phyloP scores from a whole-genome alignment of 169 alveolate species.

The Eimeria sp. region DNA sequence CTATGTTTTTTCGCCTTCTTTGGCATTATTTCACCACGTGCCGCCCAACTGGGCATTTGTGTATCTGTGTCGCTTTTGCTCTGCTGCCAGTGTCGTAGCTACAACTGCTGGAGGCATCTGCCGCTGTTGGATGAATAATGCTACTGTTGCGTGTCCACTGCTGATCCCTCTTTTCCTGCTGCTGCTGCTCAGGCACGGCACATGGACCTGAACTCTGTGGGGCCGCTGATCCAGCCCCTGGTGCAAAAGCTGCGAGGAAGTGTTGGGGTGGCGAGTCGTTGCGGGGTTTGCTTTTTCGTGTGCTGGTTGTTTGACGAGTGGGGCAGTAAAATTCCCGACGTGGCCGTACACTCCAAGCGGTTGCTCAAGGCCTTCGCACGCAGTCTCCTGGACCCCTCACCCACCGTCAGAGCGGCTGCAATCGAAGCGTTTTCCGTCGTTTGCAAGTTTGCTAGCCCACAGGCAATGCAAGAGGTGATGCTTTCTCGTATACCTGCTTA shows the following conservation, averaged over 20 bases:
- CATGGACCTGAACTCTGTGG: constrained; percentile 45
- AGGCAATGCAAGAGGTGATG: constrained; percentile 60
- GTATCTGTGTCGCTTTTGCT: background rate
- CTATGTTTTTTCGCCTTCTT: background rate
- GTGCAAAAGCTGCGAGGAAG: constrained; percentile 73
- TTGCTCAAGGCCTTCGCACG: constrained; percentile 73
- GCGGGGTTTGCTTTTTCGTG: constrained; percentile 71
- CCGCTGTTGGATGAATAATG: background rate
- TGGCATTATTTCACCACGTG: background rate
- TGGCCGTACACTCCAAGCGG: constrained; percentile 53
- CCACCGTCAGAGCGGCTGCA: constrained; percentile 78
- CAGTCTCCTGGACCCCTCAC: constrained; percentile 64
- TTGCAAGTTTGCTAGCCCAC: constrained; percentile 49
- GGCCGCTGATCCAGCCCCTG: constrained; percentile 69
- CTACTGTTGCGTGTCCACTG: background rate
- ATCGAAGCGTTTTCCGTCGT: constrained; percentile 68
- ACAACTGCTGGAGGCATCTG: constrained; percentile 25
- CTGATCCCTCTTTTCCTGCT: constrained; percentile 3
- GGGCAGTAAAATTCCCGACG: constrained; percentile 55
- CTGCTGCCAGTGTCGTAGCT: constrained; percentile 16
- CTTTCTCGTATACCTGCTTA: background rate
- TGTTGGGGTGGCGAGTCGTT: constrained; percentile 79
- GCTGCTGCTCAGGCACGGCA: constrained; percentile 69
- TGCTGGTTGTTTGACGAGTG: constrained; percentile 72
- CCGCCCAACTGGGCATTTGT: background rate